phyloP scores from a whole-genome alignment of 257 asterid genomes.

The Fraxinus anomala region DNA sequence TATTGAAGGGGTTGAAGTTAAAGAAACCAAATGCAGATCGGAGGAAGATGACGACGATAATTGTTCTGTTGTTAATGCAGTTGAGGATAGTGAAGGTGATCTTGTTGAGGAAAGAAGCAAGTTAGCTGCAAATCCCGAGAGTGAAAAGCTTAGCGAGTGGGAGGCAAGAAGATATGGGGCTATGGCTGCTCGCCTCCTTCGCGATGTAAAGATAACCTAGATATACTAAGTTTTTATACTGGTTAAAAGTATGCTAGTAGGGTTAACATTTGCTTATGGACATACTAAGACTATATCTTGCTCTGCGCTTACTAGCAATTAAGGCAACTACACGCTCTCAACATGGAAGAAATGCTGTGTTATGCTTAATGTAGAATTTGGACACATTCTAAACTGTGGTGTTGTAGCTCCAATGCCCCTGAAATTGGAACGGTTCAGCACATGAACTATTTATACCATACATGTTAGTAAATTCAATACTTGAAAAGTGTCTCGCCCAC shows the following conservation, averaged over 20 bases:
- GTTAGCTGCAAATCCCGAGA: conserved; percentile 30
- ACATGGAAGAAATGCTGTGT: too few species aligned
- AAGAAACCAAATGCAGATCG: conserved; percentile 42
- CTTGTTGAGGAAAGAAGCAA: conserved; percentile 27
- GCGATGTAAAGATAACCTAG: conserved; percentile 72
- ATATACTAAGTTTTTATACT: conserved; percentile 5
- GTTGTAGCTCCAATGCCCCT: too few species aligned
- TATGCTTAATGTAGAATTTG: too few species aligned
- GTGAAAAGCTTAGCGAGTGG: conserved; percentile 69
- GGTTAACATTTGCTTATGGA: background rate
- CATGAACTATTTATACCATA: background rate
- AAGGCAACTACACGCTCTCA: too few species aligned
- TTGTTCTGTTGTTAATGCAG: conserved; percentile 27
- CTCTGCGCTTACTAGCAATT: too few species aligned
- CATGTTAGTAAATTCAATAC: background rate
- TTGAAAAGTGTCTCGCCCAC: background rate
- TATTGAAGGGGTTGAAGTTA: conserved; percentile 29
- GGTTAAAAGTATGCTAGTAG: background rate
- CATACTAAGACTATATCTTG: too few species aligned
- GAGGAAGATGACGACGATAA: conserved; percentile 43
- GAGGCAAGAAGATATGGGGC: conserved; percentile 87
- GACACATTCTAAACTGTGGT: too few species aligned
- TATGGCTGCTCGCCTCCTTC: conserved; percentile 94
- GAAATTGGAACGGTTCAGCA: too few species aligned
- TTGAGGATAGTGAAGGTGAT: conserved; percentile 24